Percentiles rank a stretch among this genome's conserved stretches.
Conservation (phyloP, 768 basidiomycete genomes). For the Calocybe cyanea region DNA sequence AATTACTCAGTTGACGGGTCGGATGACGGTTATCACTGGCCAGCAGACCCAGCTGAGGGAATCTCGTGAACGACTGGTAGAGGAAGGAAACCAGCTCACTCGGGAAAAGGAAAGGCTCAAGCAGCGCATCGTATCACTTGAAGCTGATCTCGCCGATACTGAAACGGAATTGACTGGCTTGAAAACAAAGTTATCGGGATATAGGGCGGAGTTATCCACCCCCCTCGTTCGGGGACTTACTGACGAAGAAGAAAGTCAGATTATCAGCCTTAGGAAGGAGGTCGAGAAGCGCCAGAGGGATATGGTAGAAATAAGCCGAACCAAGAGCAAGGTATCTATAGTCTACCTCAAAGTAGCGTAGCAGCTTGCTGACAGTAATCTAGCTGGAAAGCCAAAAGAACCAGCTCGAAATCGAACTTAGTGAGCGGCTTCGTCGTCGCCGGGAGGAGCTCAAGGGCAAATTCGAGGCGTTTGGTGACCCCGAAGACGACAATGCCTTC, state of each 20-base stretch:
- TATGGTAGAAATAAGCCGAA: slow-evolving; percentile 63
- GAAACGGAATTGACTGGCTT: slow-evolving; percentile 67
- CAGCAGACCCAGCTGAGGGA: slow-evolving; percentile 71
- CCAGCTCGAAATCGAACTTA: slow-evolving; percentile 86
- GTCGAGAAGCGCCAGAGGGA: slow-evolving; percentile 71
- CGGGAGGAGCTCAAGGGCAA: slow-evolving; percentile 74
- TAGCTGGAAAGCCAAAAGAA: slow-evolving; percentile 77
- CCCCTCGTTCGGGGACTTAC: slow-evolving; percentile 76
- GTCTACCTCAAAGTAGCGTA: slow-evolving; percentile 18
- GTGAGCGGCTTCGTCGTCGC: slow-evolving; percentile 79
- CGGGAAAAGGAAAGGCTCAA: slow-evolving; percentile 70
- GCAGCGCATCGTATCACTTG: slow-evolving; percentile 57
- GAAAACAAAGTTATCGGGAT: slow-evolving; percentile 58
- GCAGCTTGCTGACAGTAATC: background rate
- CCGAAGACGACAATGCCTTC: slow-evolving; percentile 48
- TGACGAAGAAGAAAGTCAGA: slow-evolving; percentile 61
- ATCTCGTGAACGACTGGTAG: slow-evolving; percentile 60
- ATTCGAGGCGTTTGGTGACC: slow-evolving; percentile 71
- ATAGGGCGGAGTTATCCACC: slow-evolving; percentile 64
- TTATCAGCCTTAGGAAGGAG: slow-evolving; percentile 68
- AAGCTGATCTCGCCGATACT: slow-evolving; percentile 66
- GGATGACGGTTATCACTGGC: slow-evolving; percentile 63
- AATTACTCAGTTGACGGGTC: slow-evolving; percentile 71
- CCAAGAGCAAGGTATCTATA: slow-evolving; percentile 58
- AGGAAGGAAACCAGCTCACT: slow-evolving; percentile 54